A percentile compares a stretch with the other conserved stretches of the same genome.
These are phyloP conservation scores for Penicillium coffeae DNA, from an alignment of 495 filamentous ascomycete species.

Conservation along the genomic window DNA sequence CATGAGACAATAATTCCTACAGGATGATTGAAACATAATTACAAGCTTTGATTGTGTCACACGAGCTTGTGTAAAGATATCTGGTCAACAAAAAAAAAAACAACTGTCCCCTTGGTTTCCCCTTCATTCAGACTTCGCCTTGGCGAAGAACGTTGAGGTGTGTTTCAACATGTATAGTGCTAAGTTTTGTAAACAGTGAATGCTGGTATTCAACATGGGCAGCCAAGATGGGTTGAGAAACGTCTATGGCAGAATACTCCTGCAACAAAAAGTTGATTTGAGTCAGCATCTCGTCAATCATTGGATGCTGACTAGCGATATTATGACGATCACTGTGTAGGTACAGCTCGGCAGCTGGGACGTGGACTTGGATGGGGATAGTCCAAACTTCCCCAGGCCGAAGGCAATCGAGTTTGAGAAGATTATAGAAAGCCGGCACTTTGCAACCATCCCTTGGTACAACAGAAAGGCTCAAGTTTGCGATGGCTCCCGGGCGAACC, in stretches of 20 bases:
- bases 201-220: conserved; percentile 19
- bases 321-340: background rate
- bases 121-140: background rate
- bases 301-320: conserved; percentile 1
- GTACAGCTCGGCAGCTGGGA: conserved; percentile 5
- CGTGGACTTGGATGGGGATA: conserved; percentile 12
- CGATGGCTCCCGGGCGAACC: conserved; percentile 17
- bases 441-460: conserved; percentile 9
- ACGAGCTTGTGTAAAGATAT: too few species aligned
- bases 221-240: conserved; percentile 15
- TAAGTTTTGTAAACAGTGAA: conserved; percentile 14
- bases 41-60: too few species aligned
- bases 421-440: conserved; percentile 9
- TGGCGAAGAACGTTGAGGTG: conserved; percentile 16
- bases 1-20: too few species aligned
- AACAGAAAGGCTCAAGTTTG: conserved; percentile 13
- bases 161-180: conserved; percentile 10
- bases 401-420: conserved; percentile 8
- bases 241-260: conserved; percentile 9
- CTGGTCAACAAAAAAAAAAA: too few species aligned
- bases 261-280: conserved; percentile 17
- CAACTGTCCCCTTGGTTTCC: too few species aligned
- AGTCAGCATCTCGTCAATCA: conserved; percentile 12
- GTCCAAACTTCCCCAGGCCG: conserved; percentile 25
- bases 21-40: too few species aligned